Conservation (phyloP, 805 yeast genomes). For the Komagataella ulmi region DNA sequence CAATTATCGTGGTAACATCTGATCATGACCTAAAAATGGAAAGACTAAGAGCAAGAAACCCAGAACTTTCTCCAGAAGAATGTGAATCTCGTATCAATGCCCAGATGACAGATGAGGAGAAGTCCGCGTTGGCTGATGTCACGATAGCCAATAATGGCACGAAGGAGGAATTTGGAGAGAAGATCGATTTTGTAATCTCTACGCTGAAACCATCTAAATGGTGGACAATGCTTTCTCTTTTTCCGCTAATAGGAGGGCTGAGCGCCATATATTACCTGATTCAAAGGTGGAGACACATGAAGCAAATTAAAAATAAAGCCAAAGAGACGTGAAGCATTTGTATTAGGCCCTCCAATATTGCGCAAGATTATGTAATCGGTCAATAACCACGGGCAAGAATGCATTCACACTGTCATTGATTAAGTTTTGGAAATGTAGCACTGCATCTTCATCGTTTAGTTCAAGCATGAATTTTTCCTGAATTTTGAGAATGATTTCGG, state of each 20-base stretch:
- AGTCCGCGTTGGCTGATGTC: constrained; percentile 46
- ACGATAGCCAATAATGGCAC: constrained; percentile 51
- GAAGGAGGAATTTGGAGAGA: constrained; percentile 25
- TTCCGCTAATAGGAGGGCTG: background rate
- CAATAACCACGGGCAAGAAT: constrained; percentile 87
- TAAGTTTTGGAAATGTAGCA: constrained; percentile 83
- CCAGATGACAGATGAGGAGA: constrained; percentile 58
- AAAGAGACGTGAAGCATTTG: background rate
- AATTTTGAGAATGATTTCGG: constrained; percentile 78
- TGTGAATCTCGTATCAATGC: constrained; percentile 59
- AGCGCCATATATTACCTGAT: background rate
- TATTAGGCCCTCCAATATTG: constrained; percentile 89
- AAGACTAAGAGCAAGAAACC: constrained; percentile 56
- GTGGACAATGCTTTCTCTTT: constrained; percentile 1
- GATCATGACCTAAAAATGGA: constrained; percentile 40
- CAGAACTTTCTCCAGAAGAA: constrained; percentile 49
- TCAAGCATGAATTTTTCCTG: constrained; percentile 90
- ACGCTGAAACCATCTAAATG: constrained; percentile 23
- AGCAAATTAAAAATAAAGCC: background rate
- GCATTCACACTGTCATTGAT: constrained; percentile 94
- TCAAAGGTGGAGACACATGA: background rate
- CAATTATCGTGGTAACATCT: constrained; percentile 56
- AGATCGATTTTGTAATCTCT: constrained; percentile 26
- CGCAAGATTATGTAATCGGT: constrained; percentile 86
- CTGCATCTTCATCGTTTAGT: constrained; percentile 92